phyloP scores from a whole-genome alignment of 139 green algal genomes.

The Chlamydomonas incerta region DNA sequence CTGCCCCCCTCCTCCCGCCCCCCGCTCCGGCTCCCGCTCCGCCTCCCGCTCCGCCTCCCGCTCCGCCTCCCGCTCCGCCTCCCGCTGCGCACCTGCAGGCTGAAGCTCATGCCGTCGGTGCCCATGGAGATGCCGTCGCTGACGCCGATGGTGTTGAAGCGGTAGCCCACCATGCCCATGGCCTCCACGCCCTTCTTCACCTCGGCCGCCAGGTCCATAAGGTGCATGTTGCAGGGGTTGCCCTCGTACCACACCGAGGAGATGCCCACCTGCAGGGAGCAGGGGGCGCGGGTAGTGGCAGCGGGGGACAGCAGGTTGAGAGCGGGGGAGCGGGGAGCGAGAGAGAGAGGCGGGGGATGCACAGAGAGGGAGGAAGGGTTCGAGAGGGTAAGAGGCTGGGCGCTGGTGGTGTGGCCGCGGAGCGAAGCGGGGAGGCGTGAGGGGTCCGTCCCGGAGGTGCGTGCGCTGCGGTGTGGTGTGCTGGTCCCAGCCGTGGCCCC shows the following conservation, averaged over 20 bases:
- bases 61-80: background rate
- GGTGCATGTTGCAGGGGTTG: constrained; percentile 99
- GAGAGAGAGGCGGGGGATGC: too few species aligned
- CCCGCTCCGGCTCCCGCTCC: background rate
- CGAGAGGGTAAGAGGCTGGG: too few species aligned
- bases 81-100: constrained; percentile 66
- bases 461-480: too few species aligned
- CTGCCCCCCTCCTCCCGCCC: too few species aligned
- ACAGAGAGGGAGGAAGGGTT: too few species aligned
- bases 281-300: too few species aligned
- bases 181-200: constrained; percentile 93
- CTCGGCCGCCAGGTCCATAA: constrained; percentile 91
- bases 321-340: too few species aligned
- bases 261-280: constrained; percentile 94
- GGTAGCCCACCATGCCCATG: constrained; percentile 90
- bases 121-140: constrained; percentile 98
- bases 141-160: constrained; percentile 97
- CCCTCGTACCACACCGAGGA: constrained; percentile 98
- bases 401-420: too few species aligned
- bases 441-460: too few species aligned
- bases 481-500: too few species aligned
- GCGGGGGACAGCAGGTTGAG: too few species aligned
- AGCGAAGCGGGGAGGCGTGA: too few species aligned
- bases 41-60: background rate
- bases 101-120: constrained; percentile 98